phyloP scores from a whole-genome alignment of 2,329 filamentous ascomycete genomes.

The Curvularia sp. region DNA sequence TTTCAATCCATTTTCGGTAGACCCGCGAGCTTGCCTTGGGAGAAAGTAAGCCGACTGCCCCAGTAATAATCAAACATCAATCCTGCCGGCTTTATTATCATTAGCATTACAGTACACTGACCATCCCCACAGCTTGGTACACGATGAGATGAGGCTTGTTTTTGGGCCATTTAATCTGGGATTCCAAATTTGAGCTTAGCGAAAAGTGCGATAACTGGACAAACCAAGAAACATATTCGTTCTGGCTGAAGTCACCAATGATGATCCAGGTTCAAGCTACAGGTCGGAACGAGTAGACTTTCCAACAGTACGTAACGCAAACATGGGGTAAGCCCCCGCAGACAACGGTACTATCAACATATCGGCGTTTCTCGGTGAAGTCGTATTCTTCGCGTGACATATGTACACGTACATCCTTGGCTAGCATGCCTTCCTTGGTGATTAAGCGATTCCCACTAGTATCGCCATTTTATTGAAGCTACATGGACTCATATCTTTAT shows the following conservation, averaged over 20 bases:
- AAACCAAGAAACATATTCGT: conserved; percentile 7
- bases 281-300: not conserved
- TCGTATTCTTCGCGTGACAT: not conserved
- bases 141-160: conserved; percentile 8
- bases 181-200: conserved; percentile 7
- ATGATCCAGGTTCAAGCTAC: conserved; percentile 4
- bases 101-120: not conserved
- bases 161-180: conserved; percentile 6
- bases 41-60: conserved; percentile 7
- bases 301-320: not conserved
- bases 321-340: not conserved
- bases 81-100: not conserved
- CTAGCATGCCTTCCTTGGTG: not conserved
- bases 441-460: not conserved
- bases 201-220: conserved; percentile 5
- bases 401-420: not conserved
- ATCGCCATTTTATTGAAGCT: not conserved
- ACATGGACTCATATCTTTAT: not conserved
- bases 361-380: not conserved
- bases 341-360: not conserved
- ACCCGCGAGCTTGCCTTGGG: conserved; percentile 12
- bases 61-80: not conserved
- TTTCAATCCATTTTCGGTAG: conserved; percentile 8
- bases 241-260: conserved; percentile 11
- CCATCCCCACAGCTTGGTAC: not conserved